These are phyloP conservation scores for Bremia lactucae DNA, from an alignment of 352 stramenopile species.

Conservation along the genomic window DNA sequence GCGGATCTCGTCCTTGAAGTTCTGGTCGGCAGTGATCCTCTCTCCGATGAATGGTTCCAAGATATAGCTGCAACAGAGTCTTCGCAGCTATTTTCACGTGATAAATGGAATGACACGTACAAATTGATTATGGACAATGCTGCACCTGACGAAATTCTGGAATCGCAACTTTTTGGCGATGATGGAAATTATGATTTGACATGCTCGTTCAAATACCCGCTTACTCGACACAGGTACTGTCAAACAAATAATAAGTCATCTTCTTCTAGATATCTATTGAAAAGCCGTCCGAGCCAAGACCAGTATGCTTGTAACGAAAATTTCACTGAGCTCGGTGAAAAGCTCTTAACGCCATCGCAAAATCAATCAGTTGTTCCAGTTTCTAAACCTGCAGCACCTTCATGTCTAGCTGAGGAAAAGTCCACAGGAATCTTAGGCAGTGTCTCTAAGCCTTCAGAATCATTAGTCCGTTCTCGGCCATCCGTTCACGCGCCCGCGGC, in stretches of 20 bases:
- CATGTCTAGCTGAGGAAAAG: conserved; percentile 6
- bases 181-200: conserved; percentile 23
- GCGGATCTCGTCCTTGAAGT: conserved; percentile 33
- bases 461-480: conserved; percentile 9
- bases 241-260: background rate
- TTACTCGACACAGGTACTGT: conserved; percentile 4
- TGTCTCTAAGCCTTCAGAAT: conserved; percentile 6
- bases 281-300: background rate
- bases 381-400: background rate
- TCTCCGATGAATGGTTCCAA: conserved; percentile 35
- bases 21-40: conserved; percentile 25
- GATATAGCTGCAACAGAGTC: conserved; percentile 5
- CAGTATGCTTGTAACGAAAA: conserved; percentile 1
- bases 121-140: conserved; percentile 27
- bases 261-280: conserved; percentile 3
- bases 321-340: background rate
- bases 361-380: background rate
- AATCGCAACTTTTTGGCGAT: conserved; percentile 14
- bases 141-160: conserved; percentile 23
- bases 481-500: conserved; percentile 3
- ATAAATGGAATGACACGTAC: conserved; percentile 9
- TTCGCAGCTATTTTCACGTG: background rate
- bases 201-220: conserved; percentile 18
- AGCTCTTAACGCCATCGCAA: background rate
- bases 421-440: background rate